These are phyloP conservation scores for Ophiocytium majus DNA, from an alignment of 352 stramenopile species.

Conservation along the genomic window DNA sequence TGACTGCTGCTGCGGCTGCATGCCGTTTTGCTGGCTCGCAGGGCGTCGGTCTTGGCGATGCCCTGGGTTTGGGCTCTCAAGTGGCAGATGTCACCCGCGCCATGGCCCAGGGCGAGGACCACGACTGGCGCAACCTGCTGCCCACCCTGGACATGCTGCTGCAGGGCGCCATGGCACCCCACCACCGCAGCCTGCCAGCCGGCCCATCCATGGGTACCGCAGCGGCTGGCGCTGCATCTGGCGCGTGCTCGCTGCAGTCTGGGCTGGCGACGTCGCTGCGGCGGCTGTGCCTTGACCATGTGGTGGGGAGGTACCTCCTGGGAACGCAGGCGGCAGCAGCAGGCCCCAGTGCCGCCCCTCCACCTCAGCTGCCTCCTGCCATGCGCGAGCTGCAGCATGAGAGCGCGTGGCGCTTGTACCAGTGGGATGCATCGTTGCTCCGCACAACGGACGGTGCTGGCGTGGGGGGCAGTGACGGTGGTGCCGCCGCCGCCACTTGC, in stretches of 20 bases:
- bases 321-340: background rate
- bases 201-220: no score
- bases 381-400: conserved; percentile 49
- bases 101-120: background rate
- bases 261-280: background rate
- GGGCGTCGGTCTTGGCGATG: no score
- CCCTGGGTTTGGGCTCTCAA: background rate
- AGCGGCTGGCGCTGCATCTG: background rate
- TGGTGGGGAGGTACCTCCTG: conserved; percentile 39
- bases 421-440: conserved; percentile 39
- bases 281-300: conserved; percentile 31
- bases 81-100: background rate
- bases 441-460: background rate
- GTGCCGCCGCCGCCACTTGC: background rate
- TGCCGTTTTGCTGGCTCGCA: no score
- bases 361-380: conserved; percentile 32
- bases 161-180: background rate
- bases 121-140: conserved; percentile 1
- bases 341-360: background rate
- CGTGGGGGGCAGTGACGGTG: background rate
- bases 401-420: conserved; percentile 39
- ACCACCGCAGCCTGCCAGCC: background rate
- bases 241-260: background rate
- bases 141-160: background rate
- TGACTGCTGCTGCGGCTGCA: no score